Percentiles rank a stretch among this genome's conserved stretches.
Evolutionary conservation across 495 filamentous ascomycete species (phyloP).

Genomic region (Penicillium cataractarum): DNA sequence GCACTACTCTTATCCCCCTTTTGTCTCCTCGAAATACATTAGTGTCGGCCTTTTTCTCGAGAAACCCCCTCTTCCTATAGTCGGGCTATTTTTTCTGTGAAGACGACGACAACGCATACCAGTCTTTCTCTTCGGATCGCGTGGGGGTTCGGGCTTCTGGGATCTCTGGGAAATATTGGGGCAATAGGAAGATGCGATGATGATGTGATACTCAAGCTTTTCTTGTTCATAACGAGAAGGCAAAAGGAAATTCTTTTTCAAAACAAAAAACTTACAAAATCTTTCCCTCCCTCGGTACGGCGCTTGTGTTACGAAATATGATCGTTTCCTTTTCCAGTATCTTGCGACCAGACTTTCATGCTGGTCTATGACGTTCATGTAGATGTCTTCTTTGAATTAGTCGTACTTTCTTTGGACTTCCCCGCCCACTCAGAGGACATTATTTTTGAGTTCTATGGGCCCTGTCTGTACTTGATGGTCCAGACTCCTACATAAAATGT

Average conservation of each 20-base stretch:
- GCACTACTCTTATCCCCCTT: conserved; percentile 24
- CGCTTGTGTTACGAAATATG: conserved; percentile 25
- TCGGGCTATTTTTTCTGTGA: conserved; percentile 25
- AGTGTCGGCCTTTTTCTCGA: conserved; percentile 10
- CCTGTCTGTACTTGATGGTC: no score
- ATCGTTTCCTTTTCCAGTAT: conserved; percentile 20
- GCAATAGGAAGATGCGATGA: conserved; percentile 38
- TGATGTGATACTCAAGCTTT: conserved; percentile 42
- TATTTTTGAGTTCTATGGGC: no score
- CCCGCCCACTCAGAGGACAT: neutral
- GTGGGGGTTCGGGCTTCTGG: conserved; percentile 27
- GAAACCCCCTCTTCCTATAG: conserved; percentile 31
- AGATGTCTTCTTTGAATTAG: neutral
- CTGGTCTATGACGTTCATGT: neutral
- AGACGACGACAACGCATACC: conserved; percentile 18
- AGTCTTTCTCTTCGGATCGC: conserved; percentile 21
- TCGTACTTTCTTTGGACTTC: neutral
- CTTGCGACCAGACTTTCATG: conserved; percentile 2
- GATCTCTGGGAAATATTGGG: conserved; percentile 29
- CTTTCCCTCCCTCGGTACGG: conserved; percentile 17
- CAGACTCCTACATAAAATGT: neutral
- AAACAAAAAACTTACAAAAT: conserved; percentile 25
- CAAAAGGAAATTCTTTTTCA: conserved; percentile 37
- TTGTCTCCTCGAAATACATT: conserved; percentile 19
- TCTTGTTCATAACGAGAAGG: conserved; percentile 41